Evolutionary conservation across 2,329 filamentous ascomycete genomes (phyloP).

Genomic region (Blumeria graminis): DNA sequence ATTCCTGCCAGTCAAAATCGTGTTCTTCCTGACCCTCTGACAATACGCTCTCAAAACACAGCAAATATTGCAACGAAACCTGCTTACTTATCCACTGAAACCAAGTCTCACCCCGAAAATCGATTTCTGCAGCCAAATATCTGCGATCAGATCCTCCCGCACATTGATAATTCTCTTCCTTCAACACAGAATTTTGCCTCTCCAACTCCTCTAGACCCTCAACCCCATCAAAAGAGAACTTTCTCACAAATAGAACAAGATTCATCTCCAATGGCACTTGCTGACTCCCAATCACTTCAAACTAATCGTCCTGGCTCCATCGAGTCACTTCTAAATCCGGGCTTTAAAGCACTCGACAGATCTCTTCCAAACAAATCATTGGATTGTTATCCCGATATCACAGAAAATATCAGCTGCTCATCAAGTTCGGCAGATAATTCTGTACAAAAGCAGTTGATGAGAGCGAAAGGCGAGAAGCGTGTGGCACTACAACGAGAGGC

Average conservation of each 20-base stretch:
- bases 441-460: conserved; percentile 22
- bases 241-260: conserved; percentile 37
- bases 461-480: conserved; percentile 33
- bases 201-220: too few relatives aligned
- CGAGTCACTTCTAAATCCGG: conserved; percentile 47
- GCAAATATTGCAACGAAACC: neutral
- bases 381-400: conserved; percentile 4
- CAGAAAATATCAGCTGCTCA: conserved; percentile 1
- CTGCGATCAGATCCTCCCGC: too few relatives aligned
- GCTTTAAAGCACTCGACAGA: conserved; percentile 4
- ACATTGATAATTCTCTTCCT: too few relatives aligned
- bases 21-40: neutral
- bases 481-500: conserved; percentile 46
- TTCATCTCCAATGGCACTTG: conserved; percentile 7
- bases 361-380: conserved; percentile 6
- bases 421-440: conserved; percentile 13
- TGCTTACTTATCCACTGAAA: too few relatives aligned
- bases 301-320: conserved; percentile 48
- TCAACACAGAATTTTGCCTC: too few relatives aligned
- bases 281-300: conserved; percentile 18
- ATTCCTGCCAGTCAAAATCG: neutral
- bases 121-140: too few relatives aligned
- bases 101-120: too few relatives aligned
- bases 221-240: conserved; percentile 29
- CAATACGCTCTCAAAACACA: neutral